These are phyloP conservation scores for Cryptomeria japonica DNA, from an alignment of 75 land plant genomes.

Conservation along the genomic window DNA sequence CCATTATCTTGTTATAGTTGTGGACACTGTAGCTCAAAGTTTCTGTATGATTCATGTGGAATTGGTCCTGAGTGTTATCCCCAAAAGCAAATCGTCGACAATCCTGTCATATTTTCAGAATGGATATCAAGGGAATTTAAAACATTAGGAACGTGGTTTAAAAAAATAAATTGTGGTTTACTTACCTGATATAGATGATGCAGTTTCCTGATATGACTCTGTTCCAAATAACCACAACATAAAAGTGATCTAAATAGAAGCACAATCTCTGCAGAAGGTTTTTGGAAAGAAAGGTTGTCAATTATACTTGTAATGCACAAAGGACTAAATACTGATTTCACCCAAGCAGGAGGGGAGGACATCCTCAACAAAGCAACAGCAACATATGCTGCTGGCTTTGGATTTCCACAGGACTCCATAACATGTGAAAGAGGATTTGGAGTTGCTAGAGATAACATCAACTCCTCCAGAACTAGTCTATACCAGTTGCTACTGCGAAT, in stretches of 20 bases:
- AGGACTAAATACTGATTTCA: conserved; percentile 47
- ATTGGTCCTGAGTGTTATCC: background rate
- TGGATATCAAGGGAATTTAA: background rate
- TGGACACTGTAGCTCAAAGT: background rate
- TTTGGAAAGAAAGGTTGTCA: conserved; percentile 36
- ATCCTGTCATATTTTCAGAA: background rate
- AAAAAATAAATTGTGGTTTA: background rate
- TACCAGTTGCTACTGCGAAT: conserved; percentile 48
- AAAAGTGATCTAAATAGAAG: conserved; percentile 42
- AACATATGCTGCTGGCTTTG: conserved; percentile 48
- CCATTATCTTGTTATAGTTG: conserved; percentile 1
- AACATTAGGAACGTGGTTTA: background rate
- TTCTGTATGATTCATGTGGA: background rate
- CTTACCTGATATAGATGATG: conserved; percentile 49
- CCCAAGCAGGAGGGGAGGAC: conserved; percentile 41
- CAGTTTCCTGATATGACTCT: conserved; percentile 34
- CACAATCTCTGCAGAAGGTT: conserved; percentile 49
- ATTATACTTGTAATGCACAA: conserved; percentile 49
- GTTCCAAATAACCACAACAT: conserved; percentile 27
- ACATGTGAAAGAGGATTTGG: conserved; percentile 49
- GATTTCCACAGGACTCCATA: conserved; percentile 31
- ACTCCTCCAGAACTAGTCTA: conserved; percentile 64
- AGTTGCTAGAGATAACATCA: conserved; percentile 42
- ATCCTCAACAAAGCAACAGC: conserved; percentile 43
- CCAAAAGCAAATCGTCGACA: background rate